Evolutionary conservation across 495 filamentous ascomycete species (phyloP), one percentile per base, ranked within the genome.

Genomic region (Hypoxylon cercidicola): DNA sequence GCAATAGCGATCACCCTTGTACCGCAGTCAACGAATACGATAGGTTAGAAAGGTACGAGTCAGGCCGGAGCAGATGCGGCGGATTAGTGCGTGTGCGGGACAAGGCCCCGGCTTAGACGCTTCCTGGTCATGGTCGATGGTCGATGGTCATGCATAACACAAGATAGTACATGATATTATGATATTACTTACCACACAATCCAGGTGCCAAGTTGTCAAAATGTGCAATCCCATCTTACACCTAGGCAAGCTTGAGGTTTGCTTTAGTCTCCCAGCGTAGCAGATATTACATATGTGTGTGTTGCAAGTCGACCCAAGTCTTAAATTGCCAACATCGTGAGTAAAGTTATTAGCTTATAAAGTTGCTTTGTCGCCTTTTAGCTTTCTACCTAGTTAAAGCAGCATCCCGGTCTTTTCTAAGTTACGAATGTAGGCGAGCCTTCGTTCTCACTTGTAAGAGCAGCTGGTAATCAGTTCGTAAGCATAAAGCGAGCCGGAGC

Each of bases 341-440:
- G 10, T 32, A n/a, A 12, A 12, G 34, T 46, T 46, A 9, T 46
- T 25, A 25, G 19, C 10, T n/a, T 25, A 25, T 12, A 46, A 18
- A 12, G 43, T 23, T 25, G 13, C 43, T 21, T 18, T 21, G 6
- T 12, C 19, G 4, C 28, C 7, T 3, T 37, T 45, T 46, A 19
- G 28, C 40, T 60, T 28, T 52, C 48, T 12, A 28, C n/a, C n/a
- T n/a, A n/a, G 40, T 53, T 52, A 60, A 60, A 60, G 57, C 57
- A 46, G 57, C 57, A 60, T 23, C 57, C 37, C 30, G 35, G n/a
- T 28, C 37, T 60, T 23, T 28, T 37, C 25, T 25, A 35, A 35
- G 48, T 60, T 52, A 47, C 48, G 20, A 8, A 46, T 52, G 39
- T 19, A 45, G 19, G 40, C 45, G n/a, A 39, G 34, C 15, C 40